Percentiles rank a stretch among this genome's conserved stretches.
Conservation (phyloP, 148 eudicot genomes). For the Mesembryanthemum crystallinum region DNA sequence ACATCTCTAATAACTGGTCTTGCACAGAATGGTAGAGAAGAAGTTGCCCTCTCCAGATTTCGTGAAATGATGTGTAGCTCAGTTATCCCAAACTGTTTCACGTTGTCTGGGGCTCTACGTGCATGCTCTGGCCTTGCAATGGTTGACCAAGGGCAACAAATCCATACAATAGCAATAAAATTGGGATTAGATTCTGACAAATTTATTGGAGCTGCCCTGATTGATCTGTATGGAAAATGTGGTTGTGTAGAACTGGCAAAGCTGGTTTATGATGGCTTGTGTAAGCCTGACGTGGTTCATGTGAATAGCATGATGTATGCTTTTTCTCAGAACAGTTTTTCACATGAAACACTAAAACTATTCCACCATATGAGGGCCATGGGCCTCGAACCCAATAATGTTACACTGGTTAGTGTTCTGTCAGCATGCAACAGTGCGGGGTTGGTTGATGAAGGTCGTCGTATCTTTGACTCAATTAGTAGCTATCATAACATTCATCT, state of each 20-base stretch:
- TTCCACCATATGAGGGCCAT: conserved; percentile 30
- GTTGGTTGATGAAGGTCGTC: conserved; percentile 42
- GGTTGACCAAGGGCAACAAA: conserved; percentile 42
- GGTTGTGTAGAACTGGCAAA: conserved; percentile 39
- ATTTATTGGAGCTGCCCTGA: conserved; percentile 35
- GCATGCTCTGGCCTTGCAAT: conserved; percentile 46
- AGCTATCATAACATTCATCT: conserved; percentile 17
- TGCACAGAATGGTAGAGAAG: conserved; percentile 42
- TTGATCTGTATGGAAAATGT: conserved; percentile 44
- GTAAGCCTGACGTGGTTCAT: conserved; percentile 35
- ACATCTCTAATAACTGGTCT: conserved; percentile 41
- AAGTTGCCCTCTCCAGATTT: conserved; percentile 34
- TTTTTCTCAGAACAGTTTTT: conserved; percentile 43
- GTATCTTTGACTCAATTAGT: conserved; percentile 29
- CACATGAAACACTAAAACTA: conserved; percentile 29
- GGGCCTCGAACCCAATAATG: conserved; percentile 40
- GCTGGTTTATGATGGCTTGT: conserved; percentile 33
- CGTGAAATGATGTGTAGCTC: conserved; percentile 35
- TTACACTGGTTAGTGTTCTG: conserved; percentile 35
- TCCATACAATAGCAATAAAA: conserved; percentile 34
- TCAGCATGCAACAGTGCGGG: conserved; percentile 40
- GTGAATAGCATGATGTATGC: conserved; percentile 45
- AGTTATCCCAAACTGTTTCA: conserved; percentile 39
- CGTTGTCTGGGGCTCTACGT: conserved; percentile 31
- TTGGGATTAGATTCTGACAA: conserved; percentile 31